Conservation (phyloP, 164 flowering plant species). For the Vitis riparia region DNA sequence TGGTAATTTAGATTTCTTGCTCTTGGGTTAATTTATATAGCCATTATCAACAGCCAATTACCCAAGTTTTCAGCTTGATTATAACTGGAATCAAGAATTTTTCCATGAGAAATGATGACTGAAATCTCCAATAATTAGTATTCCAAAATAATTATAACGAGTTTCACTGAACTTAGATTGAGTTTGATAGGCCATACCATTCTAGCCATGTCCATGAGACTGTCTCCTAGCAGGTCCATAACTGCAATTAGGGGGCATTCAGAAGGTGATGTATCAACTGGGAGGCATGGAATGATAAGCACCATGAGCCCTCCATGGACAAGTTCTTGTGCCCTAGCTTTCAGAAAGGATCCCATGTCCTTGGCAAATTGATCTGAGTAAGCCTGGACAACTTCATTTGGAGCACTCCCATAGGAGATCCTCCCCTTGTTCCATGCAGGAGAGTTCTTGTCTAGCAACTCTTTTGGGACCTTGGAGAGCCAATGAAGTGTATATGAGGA, state of each 20-base stretch:
- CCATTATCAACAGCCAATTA: too few species aligned
- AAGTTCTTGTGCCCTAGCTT: constrained; percentile 15
- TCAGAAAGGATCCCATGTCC: constrained; percentile 15
- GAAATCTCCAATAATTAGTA: too few species aligned
- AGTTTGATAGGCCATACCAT: constrained; percentile 5
- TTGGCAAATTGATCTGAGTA: constrained; percentile 2
- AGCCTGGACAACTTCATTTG: background rate
- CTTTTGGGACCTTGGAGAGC: constrained; percentile 8
- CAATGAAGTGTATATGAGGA: constrained; percentile 13
- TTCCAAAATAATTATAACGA: background rate
- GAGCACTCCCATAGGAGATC: background rate
- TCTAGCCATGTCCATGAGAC: constrained; percentile 13
- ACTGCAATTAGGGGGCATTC: background rate
- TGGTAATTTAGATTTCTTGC: too few species aligned
- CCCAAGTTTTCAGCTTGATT: too few species aligned
- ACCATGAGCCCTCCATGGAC: constrained; percentile 15
- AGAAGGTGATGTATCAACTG: background rate
- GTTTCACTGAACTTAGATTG: background rate
- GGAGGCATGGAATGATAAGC: background rate
- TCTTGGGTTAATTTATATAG: too few species aligned
- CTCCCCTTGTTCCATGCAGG: constrained; percentile 4
- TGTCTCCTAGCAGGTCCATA: background rate
- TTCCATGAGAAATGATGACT: too few species aligned
- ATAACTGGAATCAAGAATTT: too few species aligned
- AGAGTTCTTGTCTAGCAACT: background rate